Conservation (phyloP, 345 rosid species). For the Boechera stricta region DNA sequence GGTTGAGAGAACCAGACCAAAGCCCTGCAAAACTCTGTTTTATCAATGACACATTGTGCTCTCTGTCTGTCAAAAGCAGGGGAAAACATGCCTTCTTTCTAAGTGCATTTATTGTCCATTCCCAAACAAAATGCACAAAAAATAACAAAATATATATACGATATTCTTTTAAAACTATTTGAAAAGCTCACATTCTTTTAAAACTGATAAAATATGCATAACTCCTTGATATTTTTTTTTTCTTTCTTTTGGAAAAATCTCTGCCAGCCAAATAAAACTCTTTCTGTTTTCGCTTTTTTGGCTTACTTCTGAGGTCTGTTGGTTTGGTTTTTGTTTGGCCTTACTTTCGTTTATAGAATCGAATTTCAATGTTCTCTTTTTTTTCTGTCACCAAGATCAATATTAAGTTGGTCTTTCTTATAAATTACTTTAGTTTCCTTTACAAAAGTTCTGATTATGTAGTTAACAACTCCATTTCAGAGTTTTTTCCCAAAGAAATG, state of each 20-base stretch:
- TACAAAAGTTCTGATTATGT: neutral
- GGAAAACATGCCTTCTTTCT: conserved; percentile 23
- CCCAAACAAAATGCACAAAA: neutral
- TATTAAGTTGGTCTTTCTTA: neutral
- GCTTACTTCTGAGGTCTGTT: conserved; percentile 13
- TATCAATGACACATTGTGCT: conserved; percentile 44
- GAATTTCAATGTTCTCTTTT: neutral
- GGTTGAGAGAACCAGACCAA: conserved; percentile 31
- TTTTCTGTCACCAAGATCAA: neutral
- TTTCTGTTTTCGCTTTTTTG: conserved; percentile 15
- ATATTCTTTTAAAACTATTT: neutral
- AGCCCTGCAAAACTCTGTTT: conserved; percentile 41
- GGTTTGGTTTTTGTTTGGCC: conserved; percentile 12
- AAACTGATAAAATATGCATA: neutral
- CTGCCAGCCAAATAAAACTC: conserved; percentile 28
- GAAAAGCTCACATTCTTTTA: conserved; percentile 11
- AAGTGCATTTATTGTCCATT: conserved; percentile 30
- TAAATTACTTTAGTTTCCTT: neutral
- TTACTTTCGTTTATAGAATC: conserved; percentile 13
- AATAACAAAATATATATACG: neutral
- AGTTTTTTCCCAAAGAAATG: neutral
- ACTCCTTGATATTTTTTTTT: neutral
- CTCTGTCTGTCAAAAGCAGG: conserved; percentile 33
- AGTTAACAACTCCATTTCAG: neutral
- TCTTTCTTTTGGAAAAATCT: neutral